A percentile compares a stretch with the other conserved stretches of the same genome.
Evolutionary conservation across 2,329 filamentous ascomycete species (phyloP).

Genomic region (Rugonectria rugulosa): DNA sequence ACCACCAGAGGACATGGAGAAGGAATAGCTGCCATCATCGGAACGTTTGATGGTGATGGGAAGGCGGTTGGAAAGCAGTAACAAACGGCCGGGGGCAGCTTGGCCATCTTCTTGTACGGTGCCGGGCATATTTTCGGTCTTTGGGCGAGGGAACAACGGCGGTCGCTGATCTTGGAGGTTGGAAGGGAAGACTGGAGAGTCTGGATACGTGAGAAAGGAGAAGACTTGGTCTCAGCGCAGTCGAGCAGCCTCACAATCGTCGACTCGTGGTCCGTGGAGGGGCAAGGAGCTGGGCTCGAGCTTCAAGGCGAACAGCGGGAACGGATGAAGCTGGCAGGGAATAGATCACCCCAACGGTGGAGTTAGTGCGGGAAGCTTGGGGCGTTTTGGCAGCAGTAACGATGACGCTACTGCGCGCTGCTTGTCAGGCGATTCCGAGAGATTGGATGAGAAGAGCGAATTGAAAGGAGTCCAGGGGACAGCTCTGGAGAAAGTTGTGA

Average conservation of each 20-base stretch:
- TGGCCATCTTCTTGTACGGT: slow-evolving; percentile 44
- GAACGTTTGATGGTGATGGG: slow-evolving; percentile 96
- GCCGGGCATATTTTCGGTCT: slow-evolving; percentile 44
- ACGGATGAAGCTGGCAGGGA: slow-evolving; percentile 25
- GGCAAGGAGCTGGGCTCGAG: slow-evolving; percentile 35
- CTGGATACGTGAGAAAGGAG: slow-evolving; percentile 5
- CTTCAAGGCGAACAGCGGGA: slow-evolving; percentile 21
- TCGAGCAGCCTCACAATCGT: slow-evolving; percentile 27
- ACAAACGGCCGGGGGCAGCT: slow-evolving; percentile 61
- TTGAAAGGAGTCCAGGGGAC: slow-evolving; percentile 22
- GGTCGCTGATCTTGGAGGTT: neutral
- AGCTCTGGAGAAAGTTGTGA: slow-evolving; percentile 8
- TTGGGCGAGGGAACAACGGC: neutral
- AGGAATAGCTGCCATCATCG: slow-evolving; percentile 89
- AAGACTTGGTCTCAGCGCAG: slow-evolving; percentile 26
- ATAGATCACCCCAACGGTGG: slow-evolving; percentile 38
- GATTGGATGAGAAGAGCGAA: slow-evolving; percentile 31
- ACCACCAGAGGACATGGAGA: slow-evolving; percentile 96
- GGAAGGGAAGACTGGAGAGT: neutral
- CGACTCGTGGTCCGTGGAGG: slow-evolving; percentile 35
- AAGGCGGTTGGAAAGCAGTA: slow-evolving; percentile 92
- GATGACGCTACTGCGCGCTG: slow-evolving; percentile 40
- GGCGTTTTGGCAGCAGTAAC: slow-evolving; percentile 28
- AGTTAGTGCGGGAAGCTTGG: slow-evolving; percentile 39
- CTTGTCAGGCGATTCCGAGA: slow-evolving; percentile 33